phyloP scores from a whole-genome alignment of 495 filamentous ascomycete genomes.

The Penicillium ochrochloron region DNA sequence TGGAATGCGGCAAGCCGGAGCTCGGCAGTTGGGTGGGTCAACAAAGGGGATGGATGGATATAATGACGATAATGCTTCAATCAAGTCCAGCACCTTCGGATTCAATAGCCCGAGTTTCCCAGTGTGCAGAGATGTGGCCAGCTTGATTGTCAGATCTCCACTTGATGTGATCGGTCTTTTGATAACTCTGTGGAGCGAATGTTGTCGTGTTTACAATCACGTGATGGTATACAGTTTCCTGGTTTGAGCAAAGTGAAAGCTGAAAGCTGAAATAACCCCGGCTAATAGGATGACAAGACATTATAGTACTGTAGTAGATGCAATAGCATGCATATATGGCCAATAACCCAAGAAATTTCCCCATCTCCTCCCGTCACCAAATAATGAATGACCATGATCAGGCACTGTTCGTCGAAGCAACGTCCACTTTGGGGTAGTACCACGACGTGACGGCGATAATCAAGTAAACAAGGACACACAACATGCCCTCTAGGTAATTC shows the following conservation, averaged over 20 bases:
- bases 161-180: background rate
- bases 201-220: constrained; percentile 16
- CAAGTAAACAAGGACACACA: constrained; percentile 67
- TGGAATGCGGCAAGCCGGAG: constrained; percentile 17
- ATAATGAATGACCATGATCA: background rate
- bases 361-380: background rate
- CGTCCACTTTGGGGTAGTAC: constrained; percentile 50
- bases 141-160: background rate
- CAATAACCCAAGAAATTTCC: background rate
- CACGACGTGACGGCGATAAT: constrained; percentile 59
- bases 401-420: constrained; percentile 31
- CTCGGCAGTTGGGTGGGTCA: constrained; percentile 3
- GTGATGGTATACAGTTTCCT: constrained; percentile 20
- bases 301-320: background rate
- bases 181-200: background rate
- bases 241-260: background rate
- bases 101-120: too few relatives aligned
- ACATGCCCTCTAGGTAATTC: constrained; percentile 78
- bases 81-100: background rate
- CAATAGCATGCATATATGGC: background rate
- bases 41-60: background rate
- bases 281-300: background rate
- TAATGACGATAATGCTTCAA: background rate
- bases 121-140: background rate
- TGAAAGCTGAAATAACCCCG: background rate